Evolutionary conservation across 1,284 basidiomycete species (phyloP), one percentile per base, ranked within the genome.

Genomic region (Ceraceosorus guamensis): DNA sequence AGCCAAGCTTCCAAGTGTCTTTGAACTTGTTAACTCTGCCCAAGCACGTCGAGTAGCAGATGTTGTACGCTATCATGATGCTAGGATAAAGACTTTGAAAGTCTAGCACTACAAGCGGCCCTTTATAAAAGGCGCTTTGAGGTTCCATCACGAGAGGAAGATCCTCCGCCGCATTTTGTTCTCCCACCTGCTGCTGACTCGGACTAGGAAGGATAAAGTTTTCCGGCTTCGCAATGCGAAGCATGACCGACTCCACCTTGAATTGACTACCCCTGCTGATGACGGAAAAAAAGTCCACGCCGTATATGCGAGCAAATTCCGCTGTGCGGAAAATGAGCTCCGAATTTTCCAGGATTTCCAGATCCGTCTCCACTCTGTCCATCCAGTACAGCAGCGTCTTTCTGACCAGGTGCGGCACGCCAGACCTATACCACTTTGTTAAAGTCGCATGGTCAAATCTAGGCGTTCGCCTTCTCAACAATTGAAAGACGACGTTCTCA

Each of bases 181-280:
- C 83, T n/a, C 63, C 70, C 6, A 76, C 73, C 50, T 76, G 73
- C 16, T 62, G 57, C 14, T 66, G 56, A 50, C 50, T 70, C 3
- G 73, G 73, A 37, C 71, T 70, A 16, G 67, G 67, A 13, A 76
- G 61, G n/a, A 76, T 57, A 44, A 67, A 75, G 47, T 83, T 89
- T 75, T 97, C 93, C 0, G 92, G 91, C 78, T 98, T 98, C n/a
- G 90, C 89, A 50, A 98, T 91, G 30, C 91, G 85, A 76, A 95
- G 91, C 86, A 98, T 87, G 79, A 98, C 93, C 0, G 91, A 91
- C 79, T 98, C 93, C 18, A 98, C 93, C 78, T 97, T 97, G 81
- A 91, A 97, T 69, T 98, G 93, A 2, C 90, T 93, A 0, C 93
- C 93, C 34, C 95, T 84, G 63, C 85, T 91, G 57, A 96, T 84